Evolutionary conservation across 768 basidiomycete species (phyloP), one percentile per base, ranked within the genome.

Genomic region (Serendipita indica): DNA sequence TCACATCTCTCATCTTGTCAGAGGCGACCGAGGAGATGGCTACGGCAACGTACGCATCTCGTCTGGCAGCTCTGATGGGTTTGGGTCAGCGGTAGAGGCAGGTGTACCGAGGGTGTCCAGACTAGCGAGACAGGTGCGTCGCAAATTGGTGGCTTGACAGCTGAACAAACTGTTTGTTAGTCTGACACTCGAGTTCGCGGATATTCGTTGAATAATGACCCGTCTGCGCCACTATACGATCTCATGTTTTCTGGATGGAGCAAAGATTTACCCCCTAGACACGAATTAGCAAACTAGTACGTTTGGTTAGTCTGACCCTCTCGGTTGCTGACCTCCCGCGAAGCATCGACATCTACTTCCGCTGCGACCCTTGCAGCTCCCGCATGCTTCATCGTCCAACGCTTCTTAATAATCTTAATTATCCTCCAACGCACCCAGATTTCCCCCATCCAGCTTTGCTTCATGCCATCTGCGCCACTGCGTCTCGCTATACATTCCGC

Each of bases 361-460:
- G 80, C 67, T 84, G 83, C 64, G 89, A 92, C 67, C 89, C 90
- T 39, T 89, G 88, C 65, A 82, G 86, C 45, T 84, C 89, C 25
- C 79, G 87, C 45, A 81, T 93, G 56, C 73, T 96, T 33, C 89
- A 94, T 67, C 79, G 81, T 7, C 79, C 83, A 12, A 82, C 85
- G 6, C 88, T 96, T 68, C 70, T 90, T 25, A 77, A 85, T 14
- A 83, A 87, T 2, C 77, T 94, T 77, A 79, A 79, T 63, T 72
- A 91, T 43, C 80, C 88, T 54, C 89, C 92, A 2, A 77, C 79
- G 59, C 86, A 90, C 67, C 79, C 83, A 5, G 78, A 79, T 37
- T 96, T 94, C 66, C 92, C 92, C 32, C 89, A 93, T 72, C 81
- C 86, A 2, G 86, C 89, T 2, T 79, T 96, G 59, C 73, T 96